Percentiles rank a stretch among this genome's conserved stretches.
phyloP scores from a whole-genome alignment of 306 rosid genomes.

The Citrullus colocynthis region DNA sequence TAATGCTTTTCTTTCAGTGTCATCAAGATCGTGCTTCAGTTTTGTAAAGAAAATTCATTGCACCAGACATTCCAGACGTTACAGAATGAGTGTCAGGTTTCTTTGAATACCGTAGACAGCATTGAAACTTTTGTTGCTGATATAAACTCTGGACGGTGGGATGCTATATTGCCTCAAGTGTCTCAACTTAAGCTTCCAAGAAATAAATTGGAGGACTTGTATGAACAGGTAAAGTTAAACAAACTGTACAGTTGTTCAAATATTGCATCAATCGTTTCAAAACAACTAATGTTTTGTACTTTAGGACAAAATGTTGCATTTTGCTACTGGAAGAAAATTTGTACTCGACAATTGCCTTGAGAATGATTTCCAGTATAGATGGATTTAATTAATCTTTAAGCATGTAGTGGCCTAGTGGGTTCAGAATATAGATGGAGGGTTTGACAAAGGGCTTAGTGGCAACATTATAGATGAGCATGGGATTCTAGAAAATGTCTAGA shows the following conservation, averaged over 20 bases:
- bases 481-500: neutral
- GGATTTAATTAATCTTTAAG: neutral
- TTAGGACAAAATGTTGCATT: neutral
- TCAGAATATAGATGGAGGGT: neutral
- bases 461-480: neutral
- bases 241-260: neutral
- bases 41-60: conserved; percentile 90
- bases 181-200: conserved; percentile 95
- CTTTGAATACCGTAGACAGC: conserved; percentile 90
- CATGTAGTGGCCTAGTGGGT: neutral
- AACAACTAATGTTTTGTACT: neutral
- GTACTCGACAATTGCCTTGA: neutral
- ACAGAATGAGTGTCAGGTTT: conserved; percentile 96
- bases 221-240: conserved; percentile 59
- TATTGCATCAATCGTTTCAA: neutral
- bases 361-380: neutral
- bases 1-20: conserved; percentile 40
- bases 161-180: conserved; percentile 86
- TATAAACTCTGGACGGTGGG: conserved; percentile 96
- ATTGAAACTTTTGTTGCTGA: conserved; percentile 89
- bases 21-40: conserved; percentile 94
- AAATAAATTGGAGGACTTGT: conserved; percentile 89
- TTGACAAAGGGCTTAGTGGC: neutral
- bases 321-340: neutral
- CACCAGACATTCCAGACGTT: conserved; percentile 83